Evolutionary conservation across 148 eudicot species (phyloP), one percentile per base, ranked within the genome.

Genomic region (Spergularia marina): DNA sequence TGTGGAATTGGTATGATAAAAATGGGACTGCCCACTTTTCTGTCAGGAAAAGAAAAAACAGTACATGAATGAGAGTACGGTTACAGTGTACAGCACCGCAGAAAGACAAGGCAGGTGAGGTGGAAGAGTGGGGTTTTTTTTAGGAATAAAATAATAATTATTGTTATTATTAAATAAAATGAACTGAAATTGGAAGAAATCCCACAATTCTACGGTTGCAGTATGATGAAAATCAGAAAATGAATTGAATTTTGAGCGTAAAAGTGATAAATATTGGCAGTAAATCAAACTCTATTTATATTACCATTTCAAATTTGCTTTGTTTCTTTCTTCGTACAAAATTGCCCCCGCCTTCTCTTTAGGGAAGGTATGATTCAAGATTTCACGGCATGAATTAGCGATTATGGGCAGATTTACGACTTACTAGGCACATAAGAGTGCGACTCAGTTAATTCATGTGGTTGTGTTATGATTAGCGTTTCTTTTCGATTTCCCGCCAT

Each of bases 401-500:
- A n/a, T n/a, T n/a, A n/a, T n/a, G n/a, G n/a, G n/a, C n/a, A n/a
- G n/a, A n/a, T n/a, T n/a, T n/a, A n/a, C n/a, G n/a, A n/a, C n/a
- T n/a, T n/a, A n/a, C n/a, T n/a, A n/a, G n/a, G n/a, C n/a, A n/a
- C n/a, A n/a, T n/a, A n/a, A n/a, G n/a, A n/a, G n/a, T n/a, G n/a
- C n/a, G n/a, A n/a, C n/a, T n/a, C n/a, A 30, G 34, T 30, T 30
- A 2, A 30, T 30, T 30, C 34, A 30, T 30, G 1, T 30, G 1
- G 34, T 30, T 1, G 34, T 2, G 34, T 30, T 30, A 30, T 1
- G 1, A 30, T 30, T 30, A 83, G 78, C 77, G 84, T 83, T 75
- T 76, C 83, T 83, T 80, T 82, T 81, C 79, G 57, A 82, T 85
- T 87, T 85, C 80, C 84, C 82, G 80, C 85, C 84, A 75, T 62